phyloP scores from a whole-genome alignment of 208 protist genomes.

The Herpetomonas muscarum region DNA sequence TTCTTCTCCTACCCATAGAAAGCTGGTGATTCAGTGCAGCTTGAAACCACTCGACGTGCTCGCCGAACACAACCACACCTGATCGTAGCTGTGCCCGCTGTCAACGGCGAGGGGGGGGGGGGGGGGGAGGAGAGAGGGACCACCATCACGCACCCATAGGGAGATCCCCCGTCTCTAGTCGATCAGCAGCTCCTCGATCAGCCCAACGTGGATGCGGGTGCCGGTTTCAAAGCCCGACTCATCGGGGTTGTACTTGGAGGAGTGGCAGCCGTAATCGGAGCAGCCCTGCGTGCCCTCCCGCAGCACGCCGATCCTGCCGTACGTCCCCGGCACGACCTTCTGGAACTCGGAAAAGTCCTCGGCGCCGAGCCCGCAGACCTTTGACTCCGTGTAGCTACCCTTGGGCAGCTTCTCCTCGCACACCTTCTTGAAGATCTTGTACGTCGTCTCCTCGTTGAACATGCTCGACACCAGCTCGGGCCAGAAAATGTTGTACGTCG shows the following conservation, averaged over 20 bases:
- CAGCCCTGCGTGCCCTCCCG: background rate
- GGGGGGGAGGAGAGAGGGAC: too few species aligned
- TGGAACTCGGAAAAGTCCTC: constrained; percentile 42
- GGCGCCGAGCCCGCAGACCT: constrained; percentile 4
- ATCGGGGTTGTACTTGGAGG: constrained; percentile 41
- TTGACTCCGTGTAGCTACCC: background rate
- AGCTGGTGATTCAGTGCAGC: too few species aligned
- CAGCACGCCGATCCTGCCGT: constrained; percentile 16
- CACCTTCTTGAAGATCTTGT: constrained; percentile 29
- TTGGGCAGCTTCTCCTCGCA: constrained; percentile 22
- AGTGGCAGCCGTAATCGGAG: constrained; percentile 29
- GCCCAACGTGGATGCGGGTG: constrained; percentile 39
- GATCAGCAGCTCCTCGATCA: constrained; percentile 47
- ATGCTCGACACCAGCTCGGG: constrained; percentile 27
- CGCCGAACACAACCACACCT: too few species aligned
- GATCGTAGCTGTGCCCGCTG: too few species aligned
- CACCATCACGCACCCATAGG: constrained; percentile 12
- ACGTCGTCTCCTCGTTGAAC: constrained; percentile 28
- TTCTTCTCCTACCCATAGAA: too few species aligned
- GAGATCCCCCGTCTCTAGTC: constrained; percentile 12
- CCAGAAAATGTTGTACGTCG: constrained; percentile 21
- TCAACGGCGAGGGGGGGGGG: too few species aligned
- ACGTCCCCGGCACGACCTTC: constrained; percentile 25
- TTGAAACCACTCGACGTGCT: too few species aligned
- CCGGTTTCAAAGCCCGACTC: constrained; percentile 45